Evolutionary conservation across 768 basidiomycete genomes (phyloP).

Genomic region (Auricularia auricula-judae): DNA sequence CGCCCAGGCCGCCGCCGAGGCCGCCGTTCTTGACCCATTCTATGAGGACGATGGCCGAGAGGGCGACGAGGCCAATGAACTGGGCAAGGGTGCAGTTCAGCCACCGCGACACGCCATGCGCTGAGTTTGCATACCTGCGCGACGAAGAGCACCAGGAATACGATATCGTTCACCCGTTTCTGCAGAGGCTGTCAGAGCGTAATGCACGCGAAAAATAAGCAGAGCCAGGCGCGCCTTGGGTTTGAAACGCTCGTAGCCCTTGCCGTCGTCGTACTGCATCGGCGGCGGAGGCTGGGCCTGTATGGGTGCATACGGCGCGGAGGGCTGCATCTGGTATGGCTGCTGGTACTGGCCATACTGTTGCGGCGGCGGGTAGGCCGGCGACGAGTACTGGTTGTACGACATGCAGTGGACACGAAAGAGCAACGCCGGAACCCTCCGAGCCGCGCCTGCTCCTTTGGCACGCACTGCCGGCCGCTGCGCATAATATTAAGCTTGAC

Average conservation of each 20-base stretch:
- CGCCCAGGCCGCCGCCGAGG: slow-evolving; percentile 57
- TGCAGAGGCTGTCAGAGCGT: slow-evolving; percentile 18
- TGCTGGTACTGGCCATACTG: background rate
- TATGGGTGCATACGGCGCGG: slow-evolving; percentile 2
- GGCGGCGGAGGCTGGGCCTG: slow-evolving; percentile 1
- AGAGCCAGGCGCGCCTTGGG: slow-evolving; percentile 8
- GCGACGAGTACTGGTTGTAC: background rate
- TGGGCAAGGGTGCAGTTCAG: slow-evolving; percentile 14
- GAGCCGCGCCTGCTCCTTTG: no score
- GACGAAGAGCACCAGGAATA: slow-evolving; percentile 64
- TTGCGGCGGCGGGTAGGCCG: background rate
- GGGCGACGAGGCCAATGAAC: slow-evolving; percentile 56
- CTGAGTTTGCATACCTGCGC: slow-evolving; percentile 35
- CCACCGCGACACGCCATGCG: background rate
- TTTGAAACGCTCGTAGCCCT: slow-evolving; percentile 14
- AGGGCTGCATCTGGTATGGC: background rate
- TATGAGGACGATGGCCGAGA: slow-evolving; percentile 54
- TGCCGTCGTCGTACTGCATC: background rate
- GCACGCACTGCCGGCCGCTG: no score
- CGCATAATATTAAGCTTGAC: no score
- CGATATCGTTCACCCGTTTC: slow-evolving; percentile 59
- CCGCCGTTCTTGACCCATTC: slow-evolving; percentile 56
- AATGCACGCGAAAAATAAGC: no score
- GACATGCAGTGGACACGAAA: background rate
- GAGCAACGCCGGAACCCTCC: no score